phyloP scores from a whole-genome alignment of 371 early-diverging fungal genomes.

The Lichtheimia ramosa region DNA sequence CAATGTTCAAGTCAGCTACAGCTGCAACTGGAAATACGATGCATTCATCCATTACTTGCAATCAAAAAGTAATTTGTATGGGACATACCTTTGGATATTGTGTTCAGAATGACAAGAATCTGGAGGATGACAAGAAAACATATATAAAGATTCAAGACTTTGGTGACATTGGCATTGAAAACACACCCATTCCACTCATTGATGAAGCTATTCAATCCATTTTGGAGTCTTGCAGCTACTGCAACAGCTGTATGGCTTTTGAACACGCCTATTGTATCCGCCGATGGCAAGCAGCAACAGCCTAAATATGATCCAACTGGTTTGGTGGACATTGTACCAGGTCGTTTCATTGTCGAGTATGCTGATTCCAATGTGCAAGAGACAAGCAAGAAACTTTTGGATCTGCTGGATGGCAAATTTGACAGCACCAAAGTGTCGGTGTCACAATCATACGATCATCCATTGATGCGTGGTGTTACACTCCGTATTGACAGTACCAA shows the following conservation, averaged over 20 bases:
- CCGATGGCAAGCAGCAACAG: constrained; percentile 17
- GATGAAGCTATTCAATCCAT: constrained; percentile 1
- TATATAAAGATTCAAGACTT: too few species aligned
- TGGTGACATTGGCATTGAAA: too few species aligned
- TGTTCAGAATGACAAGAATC: too few species aligned
- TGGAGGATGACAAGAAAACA: too few species aligned
- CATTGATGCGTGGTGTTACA: constrained; percentile 36
- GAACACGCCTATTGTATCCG: constrained; percentile 10
- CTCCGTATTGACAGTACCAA: constrained; percentile 21
- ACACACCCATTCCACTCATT: neutral
- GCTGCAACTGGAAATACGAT: too few species aligned
- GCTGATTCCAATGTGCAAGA: constrained; percentile 1
- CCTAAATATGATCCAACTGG: neutral
- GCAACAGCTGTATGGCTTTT: constrained; percentile 12
- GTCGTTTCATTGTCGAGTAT: constrained; percentile 39
- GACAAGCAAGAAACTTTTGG: constrained; percentile 13
- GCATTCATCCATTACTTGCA: too few species aligned
- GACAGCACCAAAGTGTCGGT: constrained; percentile 24
- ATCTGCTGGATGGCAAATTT: constrained; percentile 22
- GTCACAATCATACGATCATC: constrained; percentile 27
- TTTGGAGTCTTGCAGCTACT: constrained; percentile 13
- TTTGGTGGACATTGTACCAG: constrained; percentile 18
- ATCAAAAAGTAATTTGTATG: too few species aligned
- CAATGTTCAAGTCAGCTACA: too few species aligned
- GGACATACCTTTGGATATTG: too few species aligned